Evolutionary conservation across 257 asterid species (phyloP).

Genomic region (Solanum sitiens): DNA sequence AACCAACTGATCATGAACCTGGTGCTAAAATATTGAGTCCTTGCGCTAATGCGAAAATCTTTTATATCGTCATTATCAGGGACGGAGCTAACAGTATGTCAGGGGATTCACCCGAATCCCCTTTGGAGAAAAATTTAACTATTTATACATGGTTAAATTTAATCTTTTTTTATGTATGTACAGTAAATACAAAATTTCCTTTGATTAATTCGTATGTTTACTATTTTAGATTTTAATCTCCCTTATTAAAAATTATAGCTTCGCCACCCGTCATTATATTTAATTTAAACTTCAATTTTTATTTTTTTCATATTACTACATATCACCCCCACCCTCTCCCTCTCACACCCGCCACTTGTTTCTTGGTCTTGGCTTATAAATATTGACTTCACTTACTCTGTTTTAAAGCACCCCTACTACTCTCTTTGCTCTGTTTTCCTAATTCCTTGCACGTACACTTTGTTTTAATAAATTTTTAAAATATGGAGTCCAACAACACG

Average conservation of each 20-base stretch:
- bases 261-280: no score
- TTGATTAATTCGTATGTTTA: no score
- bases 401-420: neutral
- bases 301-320: neutral
- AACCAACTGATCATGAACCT: neutral
- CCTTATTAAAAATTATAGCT: no score
- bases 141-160: no score
- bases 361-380: constrained; percentile 7
- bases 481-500: neutral
- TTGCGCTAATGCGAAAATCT: neutral
- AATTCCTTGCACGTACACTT: neutral
- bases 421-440: neutral
- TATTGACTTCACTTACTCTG: neutral
- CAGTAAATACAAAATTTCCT: no score
- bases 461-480: neutral
- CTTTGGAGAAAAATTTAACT: no score
- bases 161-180: no score
- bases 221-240: no score
- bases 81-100: no score
- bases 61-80: neutral
- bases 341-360: neutral
- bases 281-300: neutral
- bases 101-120: no score
- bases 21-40: neutral
- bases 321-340: neutral